These are phyloP conservation scores for Penicillium sp. DNA, from an alignment of 2,329 filamentous ascomycete species.

Conservation along the genomic window DNA sequence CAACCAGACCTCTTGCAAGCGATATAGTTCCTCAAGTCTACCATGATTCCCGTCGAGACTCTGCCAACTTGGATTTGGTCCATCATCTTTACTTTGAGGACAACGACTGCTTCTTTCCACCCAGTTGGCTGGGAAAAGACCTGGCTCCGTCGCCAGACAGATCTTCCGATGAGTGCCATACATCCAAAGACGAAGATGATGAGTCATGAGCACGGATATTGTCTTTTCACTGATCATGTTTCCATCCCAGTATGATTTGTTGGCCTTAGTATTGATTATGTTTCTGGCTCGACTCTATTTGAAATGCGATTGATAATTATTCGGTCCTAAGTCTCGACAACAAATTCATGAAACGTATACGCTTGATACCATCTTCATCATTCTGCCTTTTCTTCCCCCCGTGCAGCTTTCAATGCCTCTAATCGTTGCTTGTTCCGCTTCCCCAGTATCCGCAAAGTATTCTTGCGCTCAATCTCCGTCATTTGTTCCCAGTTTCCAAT, in stretches of 20 bases:
- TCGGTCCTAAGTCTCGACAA: too few relatives aligned
- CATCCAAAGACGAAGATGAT: conserved; percentile 4
- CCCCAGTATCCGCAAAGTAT: conserved; percentile 60
- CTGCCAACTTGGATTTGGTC: conserved; percentile 20
- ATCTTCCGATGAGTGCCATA: conserved; percentile 7
- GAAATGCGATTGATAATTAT: too few relatives aligned
- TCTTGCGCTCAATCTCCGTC: conserved; percentile 61
- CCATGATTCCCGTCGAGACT: conserved; percentile 1
- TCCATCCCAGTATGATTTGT: too few relatives aligned
- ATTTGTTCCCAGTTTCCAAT: conserved; percentile 70
- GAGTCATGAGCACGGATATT: background rate
- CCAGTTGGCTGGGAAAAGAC: conserved; percentile 24
- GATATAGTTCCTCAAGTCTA: background rate
- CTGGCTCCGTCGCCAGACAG: conserved; percentile 2
- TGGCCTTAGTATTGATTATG: too few relatives aligned
- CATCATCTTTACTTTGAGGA: conserved; percentile 35
- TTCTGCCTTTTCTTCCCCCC: conserved; percentile 5
- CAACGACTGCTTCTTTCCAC: conserved; percentile 34
- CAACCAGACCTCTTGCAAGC: background rate
- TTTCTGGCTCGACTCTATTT: too few relatives aligned
- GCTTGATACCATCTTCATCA: background rate
- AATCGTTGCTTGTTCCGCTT: conserved; percentile 62
- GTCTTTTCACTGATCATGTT: too few relatives aligned
- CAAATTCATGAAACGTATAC: too few relatives aligned
- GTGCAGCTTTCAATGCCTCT: conserved; percentile 46